Evolutionary conservation across 2,329 filamentous ascomycete genomes (phyloP), one percentile per base, ranked within the genome.

Genomic region (Penicillium polonicum): DNA sequence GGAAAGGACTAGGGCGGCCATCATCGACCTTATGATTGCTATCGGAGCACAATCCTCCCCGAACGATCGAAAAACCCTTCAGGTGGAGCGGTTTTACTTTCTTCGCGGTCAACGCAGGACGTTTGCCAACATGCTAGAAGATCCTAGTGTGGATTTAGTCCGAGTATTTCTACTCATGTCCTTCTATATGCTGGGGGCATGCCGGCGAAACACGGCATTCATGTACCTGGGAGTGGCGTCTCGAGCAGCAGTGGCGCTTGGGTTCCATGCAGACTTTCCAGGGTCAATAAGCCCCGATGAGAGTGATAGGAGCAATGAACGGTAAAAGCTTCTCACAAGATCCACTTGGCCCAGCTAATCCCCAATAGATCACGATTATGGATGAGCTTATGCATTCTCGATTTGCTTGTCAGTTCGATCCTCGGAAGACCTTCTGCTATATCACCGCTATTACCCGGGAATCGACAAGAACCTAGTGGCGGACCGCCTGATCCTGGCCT

Each of bases 221-320:
- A 85, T 87, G 82, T 87, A 87, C 55, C 68, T 87, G 2, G 84
- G 84, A 0, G 80, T 87, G 9, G 84, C 85, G 1, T 77, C 81
- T 0, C 80, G 83, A 52, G 82, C 84, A 0, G 84, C 85, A 0
- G 80, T 82, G 4, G 82, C 83, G 0, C 65, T 87, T 0, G 85
- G 85, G 0, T 65, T 87, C 7, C 83, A 86, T 19, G 62, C 59
- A 21, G 69, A 69, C 29, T 54, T 57, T 6, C 59, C 60, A 7
- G 60, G 58, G 17, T 49, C 60, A 21, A 38, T 61, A 12, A 52
- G 52, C 6, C 49, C 38, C 2, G 43, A 52, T 15, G 66, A 71
- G 29, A 61, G 63, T 42, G 52, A 61, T 21, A 59, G 65, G 39
- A 60, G 60, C 39, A 51, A 61, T 19, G 60, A 69, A 49, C 57